These are phyloP conservation scores for Wickerhamiella lipophila DNA, from an alignment of 805 yeast species.

Conservation along the genomic window DNA sequence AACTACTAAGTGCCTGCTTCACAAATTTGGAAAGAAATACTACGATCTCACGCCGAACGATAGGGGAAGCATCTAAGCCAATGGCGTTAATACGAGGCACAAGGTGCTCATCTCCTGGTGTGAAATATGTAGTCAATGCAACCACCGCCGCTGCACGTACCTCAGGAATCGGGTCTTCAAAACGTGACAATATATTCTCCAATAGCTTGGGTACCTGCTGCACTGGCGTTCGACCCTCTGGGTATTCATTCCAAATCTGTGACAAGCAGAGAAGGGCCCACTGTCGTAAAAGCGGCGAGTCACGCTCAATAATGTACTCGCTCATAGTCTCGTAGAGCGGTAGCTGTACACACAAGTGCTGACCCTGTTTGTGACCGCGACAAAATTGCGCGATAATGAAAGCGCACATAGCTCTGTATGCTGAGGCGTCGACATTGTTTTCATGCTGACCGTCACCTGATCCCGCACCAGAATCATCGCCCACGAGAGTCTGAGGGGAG, in stretches of 20 bases:
- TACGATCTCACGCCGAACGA: constrained; percentile 76
- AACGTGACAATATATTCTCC: constrained; percentile 41
- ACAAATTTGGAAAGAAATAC: constrained; percentile 67
- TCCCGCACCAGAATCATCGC: not conserved
- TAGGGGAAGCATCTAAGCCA: constrained; percentile 76
- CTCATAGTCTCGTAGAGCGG: constrained; percentile 60
- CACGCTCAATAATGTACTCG: constrained; percentile 54
- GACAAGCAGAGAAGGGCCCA: constrained; percentile 70
- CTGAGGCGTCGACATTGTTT: constrained; percentile 29
- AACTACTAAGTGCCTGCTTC: constrained; percentile 53
- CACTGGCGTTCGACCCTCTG: constrained; percentile 45
- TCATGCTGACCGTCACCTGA: not conserved
- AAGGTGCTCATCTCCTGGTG: constrained; percentile 29
- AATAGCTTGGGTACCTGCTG: constrained; percentile 35
- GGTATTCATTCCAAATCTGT: constrained; percentile 58
- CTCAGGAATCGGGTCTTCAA: constrained; percentile 89
- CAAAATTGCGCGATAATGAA: constrained; percentile 78
- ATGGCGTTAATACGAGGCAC: constrained; percentile 55
- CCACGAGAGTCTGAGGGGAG: constrained; percentile 4
- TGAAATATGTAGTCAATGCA: constrained; percentile 47
- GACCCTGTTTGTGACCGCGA: constrained; percentile 67
- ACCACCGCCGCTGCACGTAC: constrained; percentile 74
- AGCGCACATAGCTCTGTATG: constrained; percentile 92
- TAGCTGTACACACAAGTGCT: constrained; percentile 60
- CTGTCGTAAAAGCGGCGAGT: constrained; percentile 75